Conservation (phyloP, 768 basidiomycete genomes). For the Boletus subcaerulescens region DNA sequence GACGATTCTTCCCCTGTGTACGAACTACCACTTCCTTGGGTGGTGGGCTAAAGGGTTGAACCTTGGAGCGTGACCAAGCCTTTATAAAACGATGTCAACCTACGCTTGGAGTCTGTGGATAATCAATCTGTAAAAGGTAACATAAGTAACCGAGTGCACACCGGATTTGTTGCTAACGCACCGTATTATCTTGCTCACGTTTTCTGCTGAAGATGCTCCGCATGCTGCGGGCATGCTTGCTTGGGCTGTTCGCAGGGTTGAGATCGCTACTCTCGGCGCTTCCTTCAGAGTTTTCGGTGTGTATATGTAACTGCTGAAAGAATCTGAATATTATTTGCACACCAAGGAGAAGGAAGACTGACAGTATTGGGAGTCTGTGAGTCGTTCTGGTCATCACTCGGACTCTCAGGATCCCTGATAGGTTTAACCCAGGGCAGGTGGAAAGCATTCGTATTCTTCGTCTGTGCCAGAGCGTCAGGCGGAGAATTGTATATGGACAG, state of each 20-base stretch:
- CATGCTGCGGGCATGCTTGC: background rate
- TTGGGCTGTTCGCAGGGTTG: background rate
- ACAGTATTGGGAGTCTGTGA: background rate
- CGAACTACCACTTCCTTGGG: background rate
- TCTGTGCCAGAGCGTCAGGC: background rate
- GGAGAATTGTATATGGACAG: too few species aligned
- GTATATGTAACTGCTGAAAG: background rate
- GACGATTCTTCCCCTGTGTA: background rate
- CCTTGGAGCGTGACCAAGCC: background rate
- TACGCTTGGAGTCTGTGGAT: conserved; percentile 3
- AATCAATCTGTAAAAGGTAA: background rate
- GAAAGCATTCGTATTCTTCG: background rate
- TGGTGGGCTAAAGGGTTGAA: conserved; percentile 1
- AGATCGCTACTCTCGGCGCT: background rate
- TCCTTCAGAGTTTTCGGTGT: background rate
- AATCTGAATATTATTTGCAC: background rate
- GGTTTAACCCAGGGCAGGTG: background rate
- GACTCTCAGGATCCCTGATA: background rate
- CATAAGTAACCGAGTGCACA: background rate
- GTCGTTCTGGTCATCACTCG: background rate
- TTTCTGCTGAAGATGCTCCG: background rate
- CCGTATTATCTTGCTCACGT: background rate
- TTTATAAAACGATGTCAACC: background rate
- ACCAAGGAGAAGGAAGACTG: background rate
- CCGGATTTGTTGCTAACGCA: background rate